These are phyloP conservation scores for Ceratocystis lukuohia DNA, from an alignment of 2,329 filamentous ascomycete genomes.

Conservation along the genomic window DNA sequence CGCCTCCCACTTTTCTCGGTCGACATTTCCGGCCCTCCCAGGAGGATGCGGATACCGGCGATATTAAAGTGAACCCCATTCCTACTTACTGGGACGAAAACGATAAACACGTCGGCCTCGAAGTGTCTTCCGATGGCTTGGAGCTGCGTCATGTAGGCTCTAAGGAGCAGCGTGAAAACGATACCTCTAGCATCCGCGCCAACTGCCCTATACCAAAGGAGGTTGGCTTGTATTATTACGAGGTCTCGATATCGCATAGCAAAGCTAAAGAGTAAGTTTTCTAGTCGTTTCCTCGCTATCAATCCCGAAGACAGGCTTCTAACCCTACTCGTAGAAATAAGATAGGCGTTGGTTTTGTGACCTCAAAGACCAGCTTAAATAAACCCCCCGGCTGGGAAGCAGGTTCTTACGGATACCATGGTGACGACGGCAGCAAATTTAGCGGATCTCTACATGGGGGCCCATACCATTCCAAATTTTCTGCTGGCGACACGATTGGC, in stretches of 20 bases:
- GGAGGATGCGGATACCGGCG: slow-evolving; percentile 28
- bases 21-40: background rate
- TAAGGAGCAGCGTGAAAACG: slow-evolving; percentile 39
- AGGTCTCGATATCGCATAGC: slow-evolving; percentile 43
- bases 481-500: slow-evolving; percentile 45
- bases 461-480: slow-evolving; percentile 43
- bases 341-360: slow-evolving; percentile 31
- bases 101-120: slow-evolving; percentile 34
- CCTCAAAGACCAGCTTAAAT: slow-evolving; percentile 29
- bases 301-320: background rate
- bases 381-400: slow-evolving; percentile 51
- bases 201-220: slow-evolving; percentile 79
- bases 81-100: slow-evolving; percentile 54
- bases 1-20: background rate
- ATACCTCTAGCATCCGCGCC: slow-evolving; percentile 69
- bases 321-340: slow-evolving; percentile 28
- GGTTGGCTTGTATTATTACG: slow-evolving; percentile 91
- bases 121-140: slow-evolving; percentile 59
- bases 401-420: slow-evolving; percentile 56
- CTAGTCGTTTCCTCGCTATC: background rate
- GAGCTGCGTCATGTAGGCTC: slow-evolving; percentile 50
- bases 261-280: slow-evolving; percentile 41
- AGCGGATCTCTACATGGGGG: slow-evolving; percentile 43
- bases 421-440: slow-evolving; percentile 52
- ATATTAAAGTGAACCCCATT: slow-evolving; percentile 43